Evolutionary conservation across 148 eudicot genomes (phyloP).

Genomic region (Rhododendron kiyosumense): DNA sequence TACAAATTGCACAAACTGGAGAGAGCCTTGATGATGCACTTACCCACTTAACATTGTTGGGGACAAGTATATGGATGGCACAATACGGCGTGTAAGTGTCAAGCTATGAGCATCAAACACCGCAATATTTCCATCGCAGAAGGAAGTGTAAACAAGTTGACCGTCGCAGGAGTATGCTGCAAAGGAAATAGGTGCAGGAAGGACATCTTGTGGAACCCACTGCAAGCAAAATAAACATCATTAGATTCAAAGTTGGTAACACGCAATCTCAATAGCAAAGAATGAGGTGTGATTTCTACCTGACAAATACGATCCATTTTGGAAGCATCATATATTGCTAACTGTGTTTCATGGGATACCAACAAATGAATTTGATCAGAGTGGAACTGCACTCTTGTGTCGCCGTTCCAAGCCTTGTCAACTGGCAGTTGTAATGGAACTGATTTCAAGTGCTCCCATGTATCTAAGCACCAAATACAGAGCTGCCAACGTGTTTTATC

Average conservation of each 20-base stretch:
- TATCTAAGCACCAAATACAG: conserved; percentile 74
- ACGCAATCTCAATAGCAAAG: background rate
- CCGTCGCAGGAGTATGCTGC: conserved; percentile 85
- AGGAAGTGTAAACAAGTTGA: conserved; percentile 60
- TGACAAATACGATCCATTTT: conserved; percentile 78
- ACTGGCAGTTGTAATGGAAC: conserved; percentile 66
- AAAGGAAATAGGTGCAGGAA: conserved; percentile 61
- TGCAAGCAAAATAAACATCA: conserved; percentile 23
- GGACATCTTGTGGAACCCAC: conserved; percentile 84
- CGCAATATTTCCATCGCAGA: conserved; percentile 50
- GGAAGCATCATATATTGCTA: conserved; percentile 80
- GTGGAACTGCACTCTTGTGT: conserved; percentile 81
- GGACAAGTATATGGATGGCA: no score
- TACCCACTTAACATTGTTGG: conserved; percentile 44
- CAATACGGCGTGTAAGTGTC: no score
- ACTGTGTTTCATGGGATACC: conserved; percentile 82
- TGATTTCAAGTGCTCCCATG: conserved; percentile 64
- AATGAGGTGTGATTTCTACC: conserved; percentile 26
- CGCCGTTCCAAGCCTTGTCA: conserved; percentile 65
- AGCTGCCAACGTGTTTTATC: conserved; percentile 35
- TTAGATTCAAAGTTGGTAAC: background rate
- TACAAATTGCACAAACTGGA: background rate
- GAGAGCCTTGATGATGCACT: conserved; percentile 5
- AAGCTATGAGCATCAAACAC: no score
- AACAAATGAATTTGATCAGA: conserved; percentile 64